Evolutionary conservation across 768 basidiomycete species (phyloP), one percentile per base, ranked within the genome.

Genomic region (Phallus indusiatus): DNA sequence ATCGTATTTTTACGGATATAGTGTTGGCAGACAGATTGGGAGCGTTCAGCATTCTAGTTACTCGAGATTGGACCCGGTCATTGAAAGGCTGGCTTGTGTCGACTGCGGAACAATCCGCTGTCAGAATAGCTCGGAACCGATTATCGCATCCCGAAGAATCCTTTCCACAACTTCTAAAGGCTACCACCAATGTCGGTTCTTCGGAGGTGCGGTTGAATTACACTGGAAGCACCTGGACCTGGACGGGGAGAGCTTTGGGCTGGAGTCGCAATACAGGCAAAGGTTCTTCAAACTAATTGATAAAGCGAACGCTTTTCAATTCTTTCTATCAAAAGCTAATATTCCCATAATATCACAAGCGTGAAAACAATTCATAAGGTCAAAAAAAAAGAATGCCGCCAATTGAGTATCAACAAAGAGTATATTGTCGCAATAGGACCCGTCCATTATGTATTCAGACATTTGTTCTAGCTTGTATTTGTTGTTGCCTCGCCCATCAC

Each of bases 1-100:
- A 99, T 73, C 81, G 95, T 11, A 72, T 97, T 54, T 88, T 96
- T 66, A 99, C 95, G 0, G 95, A 99, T 68, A 73, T 94, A 17
- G 80, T 97, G 55, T 76, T 97, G 70, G 86, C 91, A 9, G 86
- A 89, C 64, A 83, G 91, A 36, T 84, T 94, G 75, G 64, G 50
- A n/a, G 57, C 48, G 14, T 59, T 42, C 50, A 59, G 49, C 50
- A 22, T 59, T 33, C 57, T 59, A 22, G 57, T 59, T 10, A 59
- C 10, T n/a, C 57, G 57, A 22, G 49, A 59, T 52, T 59, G 57
- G 57, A 52, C 24, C 4, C 22, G 1, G 14, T 6, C 57, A 17
- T 28, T 59, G 16, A 59, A 36, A 20, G 20, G 33, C 18, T 28
- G 49, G 14, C 14, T 48, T 37, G 20, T 48, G n/a, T 48, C n/a